phyloP scores from a whole-genome alignment of 2,329 filamentous ascomycete species.

The Colletotrichum truncatum region DNA sequence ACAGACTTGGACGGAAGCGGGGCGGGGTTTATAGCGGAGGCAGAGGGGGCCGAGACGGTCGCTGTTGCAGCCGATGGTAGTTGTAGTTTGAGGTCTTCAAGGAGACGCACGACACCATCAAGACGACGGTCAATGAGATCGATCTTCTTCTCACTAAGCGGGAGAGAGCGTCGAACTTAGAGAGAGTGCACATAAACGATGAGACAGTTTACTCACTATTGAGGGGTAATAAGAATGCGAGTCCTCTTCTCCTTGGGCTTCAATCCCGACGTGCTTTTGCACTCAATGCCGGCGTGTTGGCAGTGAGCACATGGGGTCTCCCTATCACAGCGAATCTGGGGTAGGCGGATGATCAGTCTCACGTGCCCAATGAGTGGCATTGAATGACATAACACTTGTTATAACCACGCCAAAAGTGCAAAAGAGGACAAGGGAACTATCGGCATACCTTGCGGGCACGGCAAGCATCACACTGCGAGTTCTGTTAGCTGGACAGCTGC shows the following conservation, averaged over 20 bases:
- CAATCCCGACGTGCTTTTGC: constrained; percentile 14
- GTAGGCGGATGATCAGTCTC: not conserved
- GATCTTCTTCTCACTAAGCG: constrained; percentile 46
- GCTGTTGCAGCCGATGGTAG: constrained; percentile 27
- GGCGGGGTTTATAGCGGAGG: not conserved
- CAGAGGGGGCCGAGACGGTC: not conserved
- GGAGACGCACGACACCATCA: constrained; percentile 42
- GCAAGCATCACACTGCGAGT: constrained; percentile 41
- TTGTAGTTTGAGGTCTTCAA: constrained; percentile 43
- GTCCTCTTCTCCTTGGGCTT: constrained; percentile 24
- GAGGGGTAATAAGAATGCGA: constrained; percentile 16
- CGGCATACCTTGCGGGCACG: constrained; percentile 42
- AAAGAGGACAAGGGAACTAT: constrained; percentile 38
- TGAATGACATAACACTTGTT: constrained; percentile 40
- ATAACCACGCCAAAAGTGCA: constrained; percentile 37
- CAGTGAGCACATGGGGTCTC: constrained; percentile 16
- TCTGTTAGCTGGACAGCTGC: not conserved
- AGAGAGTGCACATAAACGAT: not conserved
- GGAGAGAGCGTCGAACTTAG: not conserved
- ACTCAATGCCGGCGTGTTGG: constrained; percentile 22
- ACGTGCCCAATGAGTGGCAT: constrained; percentile 37
- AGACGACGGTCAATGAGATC: constrained; percentile 47
- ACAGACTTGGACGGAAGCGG: not conserved
- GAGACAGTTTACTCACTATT: not conserved
- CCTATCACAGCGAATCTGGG: constrained; percentile 20